Conservation (phyloP, 768 basidiomycete genomes). For the Amylocystis lapponica region DNA sequence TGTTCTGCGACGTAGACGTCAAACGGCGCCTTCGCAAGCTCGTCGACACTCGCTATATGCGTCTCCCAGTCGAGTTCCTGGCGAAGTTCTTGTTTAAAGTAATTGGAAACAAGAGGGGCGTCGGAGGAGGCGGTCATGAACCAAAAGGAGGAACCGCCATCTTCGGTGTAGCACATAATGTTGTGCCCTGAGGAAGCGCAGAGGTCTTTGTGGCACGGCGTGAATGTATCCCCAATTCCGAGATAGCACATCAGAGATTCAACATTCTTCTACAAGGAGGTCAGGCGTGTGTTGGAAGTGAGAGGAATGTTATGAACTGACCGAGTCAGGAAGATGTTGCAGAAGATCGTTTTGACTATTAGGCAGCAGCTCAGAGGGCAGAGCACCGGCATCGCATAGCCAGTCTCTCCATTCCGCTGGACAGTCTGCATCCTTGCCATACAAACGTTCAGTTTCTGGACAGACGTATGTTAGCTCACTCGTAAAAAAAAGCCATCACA, state of each 20-base stretch:
- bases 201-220: constrained; percentile 79
- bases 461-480: too few species aligned
- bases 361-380: constrained; percentile 53
- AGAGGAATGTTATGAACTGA: constrained; percentile 26
- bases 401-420: constrained; percentile 61
- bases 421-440: constrained; percentile 75
- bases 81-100: constrained; percentile 48
- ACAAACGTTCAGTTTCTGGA: constrained; percentile 59
- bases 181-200: constrained; percentile 85
- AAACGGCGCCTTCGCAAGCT: constrained; percentile 64
- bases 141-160: constrained; percentile 73
- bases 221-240: constrained; percentile 78
- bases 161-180: constrained; percentile 77
- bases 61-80: constrained; percentile 72
- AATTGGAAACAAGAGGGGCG: constrained; percentile 47
- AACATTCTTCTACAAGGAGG: constrained; percentile 41
- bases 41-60: constrained; percentile 54
- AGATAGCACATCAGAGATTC: constrained; percentile 86
- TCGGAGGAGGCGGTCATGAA: constrained; percentile 72
- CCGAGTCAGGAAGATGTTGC: constrained; percentile 46
- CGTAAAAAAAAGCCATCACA: constrained; percentile 3
- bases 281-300: not conserved
- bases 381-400: constrained; percentile 38
- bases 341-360: constrained; percentile 52
- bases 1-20: constrained; percentile 68